Conservation (phyloP, 371 early-diverging fungal genomes). For the Mucor mucedo region DNA sequence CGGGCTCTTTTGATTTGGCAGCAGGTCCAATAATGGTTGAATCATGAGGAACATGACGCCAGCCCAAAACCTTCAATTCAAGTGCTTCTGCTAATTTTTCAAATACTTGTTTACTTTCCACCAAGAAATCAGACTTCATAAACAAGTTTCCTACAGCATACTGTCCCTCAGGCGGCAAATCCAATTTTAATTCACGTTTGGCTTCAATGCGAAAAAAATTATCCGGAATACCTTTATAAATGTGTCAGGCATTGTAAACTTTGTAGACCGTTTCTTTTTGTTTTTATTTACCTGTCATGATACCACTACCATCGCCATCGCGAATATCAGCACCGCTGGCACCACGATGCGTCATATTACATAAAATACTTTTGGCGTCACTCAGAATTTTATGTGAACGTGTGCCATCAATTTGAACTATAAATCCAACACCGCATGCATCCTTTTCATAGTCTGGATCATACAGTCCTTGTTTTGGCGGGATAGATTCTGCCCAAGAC, state of each 20-base stretch:
- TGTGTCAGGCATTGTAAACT: not conserved
- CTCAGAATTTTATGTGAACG: conserved; percentile 85
- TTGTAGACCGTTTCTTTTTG: not conserved
- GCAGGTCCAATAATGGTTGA: conserved; percentile 89
- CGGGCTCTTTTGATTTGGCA: conserved; percentile 88
- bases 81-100: conserved; percentile 72
- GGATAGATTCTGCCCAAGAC: conserved; percentile 86
- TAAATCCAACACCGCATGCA: conserved; percentile 97
- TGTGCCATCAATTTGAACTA: conserved; percentile 86
- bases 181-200: conserved; percentile 57
- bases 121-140: conserved; percentile 61
- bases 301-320: conserved; percentile 91
- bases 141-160: conserved; percentile 97
- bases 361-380: conserved; percentile 87
- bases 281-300: conserved; percentile 71
- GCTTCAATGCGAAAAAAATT: conserved; percentile 75
- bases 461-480: conserved; percentile 87
- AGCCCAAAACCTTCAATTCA: conserved; percentile 81
- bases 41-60: conserved; percentile 91
- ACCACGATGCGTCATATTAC: conserved; percentile 98
- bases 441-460: conserved; percentile 91
- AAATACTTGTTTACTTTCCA: conserved; percentile 73
- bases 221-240: conserved; percentile 76
- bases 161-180: conserved; percentile 77
- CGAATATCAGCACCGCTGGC: conserved; percentile 89